phyloP scores from a whole-genome alignment of 208 protist genomes.

The Acanthamoeba rhysodes region DNA sequence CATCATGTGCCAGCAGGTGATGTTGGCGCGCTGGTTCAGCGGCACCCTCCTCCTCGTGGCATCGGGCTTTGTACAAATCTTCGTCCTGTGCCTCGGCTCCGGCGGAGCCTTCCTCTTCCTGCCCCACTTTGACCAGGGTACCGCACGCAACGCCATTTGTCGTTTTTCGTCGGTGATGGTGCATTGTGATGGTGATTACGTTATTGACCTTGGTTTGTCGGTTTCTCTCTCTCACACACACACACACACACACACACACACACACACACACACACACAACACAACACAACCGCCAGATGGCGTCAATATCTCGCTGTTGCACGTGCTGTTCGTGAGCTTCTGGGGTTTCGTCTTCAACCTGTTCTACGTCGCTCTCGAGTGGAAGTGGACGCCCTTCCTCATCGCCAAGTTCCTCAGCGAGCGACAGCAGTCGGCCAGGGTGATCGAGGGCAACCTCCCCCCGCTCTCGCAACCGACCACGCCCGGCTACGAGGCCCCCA shows the following conservation, averaged over 20 bases:
- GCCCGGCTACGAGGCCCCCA: no score
- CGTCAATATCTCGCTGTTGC: slow-evolving; percentile 8
- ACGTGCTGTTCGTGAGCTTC: slow-evolving; percentile 48
- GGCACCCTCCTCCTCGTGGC: neutral
- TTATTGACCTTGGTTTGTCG: no score
- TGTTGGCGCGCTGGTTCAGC: slow-evolving; percentile 40
- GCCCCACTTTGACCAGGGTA: slow-evolving; percentile 16
- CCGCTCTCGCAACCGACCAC: no score
- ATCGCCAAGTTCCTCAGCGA: neutral
- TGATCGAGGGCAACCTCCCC: neutral
- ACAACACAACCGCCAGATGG: no score
- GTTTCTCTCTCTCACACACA: no score
- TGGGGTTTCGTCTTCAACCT: slow-evolving; percentile 36
- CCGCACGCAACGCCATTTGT: neutral
- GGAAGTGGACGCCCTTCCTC: neutral
- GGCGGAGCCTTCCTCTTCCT: slow-evolving; percentile 20
- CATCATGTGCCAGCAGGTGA: slow-evolving; percentile 45
- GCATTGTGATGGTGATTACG: neutral
- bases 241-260: no score
- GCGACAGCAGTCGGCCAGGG: neutral
- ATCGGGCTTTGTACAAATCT: slow-evolving; percentile 3
- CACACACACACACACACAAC: no score
- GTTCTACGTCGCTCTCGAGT: slow-evolving; percentile 23
- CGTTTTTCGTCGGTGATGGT: neutral
- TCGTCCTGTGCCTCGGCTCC: slow-evolving; percentile 15